Evolutionary conservation across 192 early-diverging fungal genomes (phyloP), one percentile per base, ranked within the genome.

Genomic region (Dimargaris verticillata): DNA sequence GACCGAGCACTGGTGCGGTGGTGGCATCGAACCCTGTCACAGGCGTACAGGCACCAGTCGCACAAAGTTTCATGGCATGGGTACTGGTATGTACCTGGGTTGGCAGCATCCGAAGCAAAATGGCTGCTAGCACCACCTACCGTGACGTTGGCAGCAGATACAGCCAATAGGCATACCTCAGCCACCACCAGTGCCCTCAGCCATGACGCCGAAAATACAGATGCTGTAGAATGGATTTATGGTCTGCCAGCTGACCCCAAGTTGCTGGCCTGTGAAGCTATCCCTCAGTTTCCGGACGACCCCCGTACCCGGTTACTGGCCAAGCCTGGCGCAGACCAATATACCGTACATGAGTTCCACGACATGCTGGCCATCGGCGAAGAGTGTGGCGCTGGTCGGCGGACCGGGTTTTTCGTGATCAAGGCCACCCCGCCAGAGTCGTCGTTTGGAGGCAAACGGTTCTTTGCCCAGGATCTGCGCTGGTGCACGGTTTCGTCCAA

Each of bases 1-100:
- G 88, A 91, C 61, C 57, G 74, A 11, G 69, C 65, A 4, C 74
- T 93, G 22, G 68, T 92, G 28, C 71, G 71, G 46, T 93, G 88
- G 88, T 93, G 91, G 91, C 75, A 80, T 49, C 70, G 69, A 28
- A 70, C 76, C 15, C 63, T 83, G 29, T n/a, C n/a, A n/a, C n/a
- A n/a, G n/a, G n/a, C n/a, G n/a, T n/a, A n/a, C n/a, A n/a, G n/a
- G n/a, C n/a, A n/a, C n/a, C n/a, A n/a, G n/a, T n/a, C n/a, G n/a
- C n/a, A n/a, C n/a, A n/a, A n/a, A n/a, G n/a, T n/a, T n/a, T n/a
- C n/a, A n/a, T n/a, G n/a, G n/a, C n/a, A n/a, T n/a, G n/a, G n/a
- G n/a, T n/a, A n/a, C n/a, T n/a, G n/a, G n/a, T n/a, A n/a, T n/a
- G n/a, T n/a, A n/a, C n/a, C n/a, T n/a, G n/a, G n/a, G n/a, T n/a